These are phyloP conservation scores for Globisporangium parvum DNA, from an alignment of 352 stramenopile genomes.

Conservation along the genomic window DNA sequence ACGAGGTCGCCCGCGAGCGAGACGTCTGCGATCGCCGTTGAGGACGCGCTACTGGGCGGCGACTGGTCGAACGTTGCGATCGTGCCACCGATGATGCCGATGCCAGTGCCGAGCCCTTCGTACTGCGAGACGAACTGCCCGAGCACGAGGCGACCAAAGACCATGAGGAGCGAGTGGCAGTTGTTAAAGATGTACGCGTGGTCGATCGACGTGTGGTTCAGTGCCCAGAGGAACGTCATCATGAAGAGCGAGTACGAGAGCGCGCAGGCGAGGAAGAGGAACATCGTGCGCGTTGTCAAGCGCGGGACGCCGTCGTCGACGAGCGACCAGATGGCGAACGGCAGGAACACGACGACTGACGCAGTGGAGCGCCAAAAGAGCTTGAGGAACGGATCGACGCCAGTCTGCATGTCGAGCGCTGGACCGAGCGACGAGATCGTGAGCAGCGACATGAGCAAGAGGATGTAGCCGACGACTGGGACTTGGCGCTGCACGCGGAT, in stretches of 20 bases:
- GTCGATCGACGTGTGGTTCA: constrained; percentile 68
- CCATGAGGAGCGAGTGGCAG: constrained; percentile 70
- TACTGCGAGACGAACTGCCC: constrained; percentile 52
- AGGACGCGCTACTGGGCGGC: neutral
- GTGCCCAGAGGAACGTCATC: constrained; percentile 60
- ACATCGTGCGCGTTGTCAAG: constrained; percentile 29
- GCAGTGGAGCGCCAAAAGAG: constrained; percentile 81
- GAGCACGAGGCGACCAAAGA: constrained; percentile 60
- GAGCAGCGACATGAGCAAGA: constrained; percentile 62
- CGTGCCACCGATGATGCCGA: constrained; percentile 65
- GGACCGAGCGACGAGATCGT: constrained; percentile 75
- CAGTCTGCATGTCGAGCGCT: constrained; percentile 57
- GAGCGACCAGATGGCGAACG: constrained; percentile 37
- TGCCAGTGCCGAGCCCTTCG: constrained; percentile 57
- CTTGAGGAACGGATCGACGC: constrained; percentile 67
- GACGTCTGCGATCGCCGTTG: constrained; percentile 2
- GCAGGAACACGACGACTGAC: constrained; percentile 52
- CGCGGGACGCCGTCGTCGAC: constrained; percentile 23
- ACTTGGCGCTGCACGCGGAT: constrained; percentile 63
- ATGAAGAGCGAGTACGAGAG: constrained; percentile 67
- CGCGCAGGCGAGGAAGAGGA: constrained; percentile 39
- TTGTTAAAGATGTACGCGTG: constrained; percentile 85
- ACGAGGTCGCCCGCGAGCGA: constrained; percentile 36
- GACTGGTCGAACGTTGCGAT: constrained; percentile 58
- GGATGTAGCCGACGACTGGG: constrained; percentile 60